Conservation (phyloP, 495 filamentous ascomycete species). For the Aspergillus affinis region DNA sequence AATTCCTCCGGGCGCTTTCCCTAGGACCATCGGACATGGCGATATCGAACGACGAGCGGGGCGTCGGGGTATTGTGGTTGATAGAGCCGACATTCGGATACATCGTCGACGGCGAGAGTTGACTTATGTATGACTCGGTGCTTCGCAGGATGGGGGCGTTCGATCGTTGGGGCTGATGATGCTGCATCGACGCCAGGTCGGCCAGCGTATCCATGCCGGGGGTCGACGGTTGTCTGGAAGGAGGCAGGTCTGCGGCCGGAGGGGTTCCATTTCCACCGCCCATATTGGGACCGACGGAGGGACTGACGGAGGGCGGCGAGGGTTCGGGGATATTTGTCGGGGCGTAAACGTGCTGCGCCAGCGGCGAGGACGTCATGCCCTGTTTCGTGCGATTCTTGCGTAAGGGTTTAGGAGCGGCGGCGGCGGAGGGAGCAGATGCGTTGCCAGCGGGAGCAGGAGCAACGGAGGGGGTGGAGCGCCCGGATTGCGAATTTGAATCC, state of each 20-base stretch:
- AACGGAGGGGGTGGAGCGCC: slow-evolving; percentile 41
- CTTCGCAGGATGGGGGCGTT: slow-evolving; percentile 46
- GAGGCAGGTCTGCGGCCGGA: slow-evolving; percentile 31
- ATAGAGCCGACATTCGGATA: slow-evolving; percentile 49
- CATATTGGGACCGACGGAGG: slow-evolving; percentile 27
- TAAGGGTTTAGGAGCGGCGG: slow-evolving; percentile 35
- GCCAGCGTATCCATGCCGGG: slow-evolving; percentile 66
- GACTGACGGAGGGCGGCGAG: slow-evolving; percentile 30
- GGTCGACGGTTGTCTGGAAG: slow-evolving; percentile 52
- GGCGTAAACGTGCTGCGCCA: slow-evolving; percentile 43
- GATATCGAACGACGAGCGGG: slow-evolving; percentile 56
- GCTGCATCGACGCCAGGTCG: slow-evolving; percentile 66
- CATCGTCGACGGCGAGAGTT: slow-evolving; percentile 50
- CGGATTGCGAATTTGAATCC: slow-evolving; percentile 55
- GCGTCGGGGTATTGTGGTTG: slow-evolving; percentile 50
- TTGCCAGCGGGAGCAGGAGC: slow-evolving; percentile 29
- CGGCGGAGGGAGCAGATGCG: slow-evolving; percentile 27
- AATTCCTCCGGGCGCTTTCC: slow-evolving; percentile 48
- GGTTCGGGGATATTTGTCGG: slow-evolving; percentile 33
- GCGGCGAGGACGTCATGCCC: slow-evolving; percentile 42
- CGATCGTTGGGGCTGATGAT: slow-evolving; percentile 54
- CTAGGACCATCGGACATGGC: slow-evolving; percentile 55
- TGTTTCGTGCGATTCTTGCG: slow-evolving; percentile 36
- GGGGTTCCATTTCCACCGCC: slow-evolving; percentile 36
- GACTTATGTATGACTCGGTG: slow-evolving; percentile 49